Evolutionary conservation across 257 asterid genomes (phyloP).

Genomic region (Solanum lycopersicoides): DNA sequence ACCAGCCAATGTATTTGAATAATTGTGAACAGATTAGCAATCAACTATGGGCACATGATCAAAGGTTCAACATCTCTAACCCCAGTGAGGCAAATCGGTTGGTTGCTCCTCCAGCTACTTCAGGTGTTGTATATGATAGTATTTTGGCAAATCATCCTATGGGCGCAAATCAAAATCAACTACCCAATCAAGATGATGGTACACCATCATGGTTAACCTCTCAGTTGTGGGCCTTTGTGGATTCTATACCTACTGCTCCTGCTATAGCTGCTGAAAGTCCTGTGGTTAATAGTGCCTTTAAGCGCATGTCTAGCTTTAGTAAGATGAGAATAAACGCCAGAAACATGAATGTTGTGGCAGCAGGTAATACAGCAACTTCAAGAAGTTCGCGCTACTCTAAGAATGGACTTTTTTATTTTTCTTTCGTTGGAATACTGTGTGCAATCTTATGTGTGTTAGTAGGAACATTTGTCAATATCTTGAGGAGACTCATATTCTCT

Average conservation of each 20-base stretch:
- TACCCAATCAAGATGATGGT: conserved; percentile 36
- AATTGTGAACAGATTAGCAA: conserved; percentile 13
- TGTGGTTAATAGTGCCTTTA: conserved; percentile 62
- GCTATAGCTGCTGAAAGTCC: conserved; percentile 91
- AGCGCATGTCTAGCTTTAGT: conserved; percentile 81
- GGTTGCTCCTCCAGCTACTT: conserved; percentile 19
- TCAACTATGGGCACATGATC: conserved; percentile 45
- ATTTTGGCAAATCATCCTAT: conserved; percentile 29
- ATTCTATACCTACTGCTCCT: conserved; percentile 95
- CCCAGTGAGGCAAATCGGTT: conserved; percentile 30
- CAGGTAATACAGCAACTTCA: conserved; percentile 46
- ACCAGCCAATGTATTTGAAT: conserved; percentile 24
- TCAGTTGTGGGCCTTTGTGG: conserved; percentile 80
- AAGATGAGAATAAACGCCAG: conserved; percentile 42
- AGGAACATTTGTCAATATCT: conserved; percentile 19
- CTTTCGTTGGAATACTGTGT: conserved; percentile 61
- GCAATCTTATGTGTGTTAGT: conserved; percentile 60
- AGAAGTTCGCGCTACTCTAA: conserved; percentile 34
- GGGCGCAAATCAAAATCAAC: conserved; percentile 43
- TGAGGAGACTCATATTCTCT: conserved; percentile 3
- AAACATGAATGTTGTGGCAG: conserved; percentile 45
- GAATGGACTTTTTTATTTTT: conserved; percentile 38
- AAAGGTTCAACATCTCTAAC: conserved; percentile 21
- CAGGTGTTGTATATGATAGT: conserved; percentile 61
- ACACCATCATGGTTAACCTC: conserved; percentile 74